phyloP scores from a whole-genome alignment of 179 eudicot genomes.

The Spinacia oleracea region DNA sequence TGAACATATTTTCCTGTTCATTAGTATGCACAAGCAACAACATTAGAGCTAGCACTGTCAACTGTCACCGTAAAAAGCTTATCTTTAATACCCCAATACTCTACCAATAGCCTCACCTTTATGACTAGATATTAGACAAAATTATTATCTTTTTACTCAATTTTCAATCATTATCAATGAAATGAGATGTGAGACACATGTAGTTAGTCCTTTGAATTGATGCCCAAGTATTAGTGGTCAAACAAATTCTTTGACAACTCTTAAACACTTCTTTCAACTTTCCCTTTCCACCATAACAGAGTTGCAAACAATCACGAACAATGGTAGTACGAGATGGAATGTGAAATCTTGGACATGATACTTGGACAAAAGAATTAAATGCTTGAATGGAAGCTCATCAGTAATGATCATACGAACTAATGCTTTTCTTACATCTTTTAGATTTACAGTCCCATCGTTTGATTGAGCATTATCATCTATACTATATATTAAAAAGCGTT shows the following conservation, averaged over 20 bases:
- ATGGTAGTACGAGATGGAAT: background rate
- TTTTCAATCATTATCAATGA: too few relatives aligned
- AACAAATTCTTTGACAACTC: too few relatives aligned
- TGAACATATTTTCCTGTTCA: too few relatives aligned
- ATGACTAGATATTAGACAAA: too few relatives aligned
- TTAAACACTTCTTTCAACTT: too few relatives aligned
- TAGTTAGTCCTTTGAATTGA: background rate
- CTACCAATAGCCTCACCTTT: too few relatives aligned
- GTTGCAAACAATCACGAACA: background rate
- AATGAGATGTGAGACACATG: background rate
- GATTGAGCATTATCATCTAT: background rate
- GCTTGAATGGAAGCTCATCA: background rate
- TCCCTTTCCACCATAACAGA: background rate
- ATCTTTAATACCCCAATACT: too few relatives aligned
- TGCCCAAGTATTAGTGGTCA: slow-evolving; percentile 11
- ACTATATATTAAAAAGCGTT: too few relatives aligned
- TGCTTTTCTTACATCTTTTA: background rate
- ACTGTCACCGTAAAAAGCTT: too few relatives aligned
- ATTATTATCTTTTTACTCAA: background rate
- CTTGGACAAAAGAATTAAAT: background rate
- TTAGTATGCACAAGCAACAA: too few relatives aligned
- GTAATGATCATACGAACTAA: too few relatives aligned
- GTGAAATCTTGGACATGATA: background rate
- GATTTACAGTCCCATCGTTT: background rate
- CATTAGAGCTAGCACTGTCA: too few relatives aligned